Conservation (phyloP, 257 asterid genomes). For the Buddleja alternifolia region DNA sequence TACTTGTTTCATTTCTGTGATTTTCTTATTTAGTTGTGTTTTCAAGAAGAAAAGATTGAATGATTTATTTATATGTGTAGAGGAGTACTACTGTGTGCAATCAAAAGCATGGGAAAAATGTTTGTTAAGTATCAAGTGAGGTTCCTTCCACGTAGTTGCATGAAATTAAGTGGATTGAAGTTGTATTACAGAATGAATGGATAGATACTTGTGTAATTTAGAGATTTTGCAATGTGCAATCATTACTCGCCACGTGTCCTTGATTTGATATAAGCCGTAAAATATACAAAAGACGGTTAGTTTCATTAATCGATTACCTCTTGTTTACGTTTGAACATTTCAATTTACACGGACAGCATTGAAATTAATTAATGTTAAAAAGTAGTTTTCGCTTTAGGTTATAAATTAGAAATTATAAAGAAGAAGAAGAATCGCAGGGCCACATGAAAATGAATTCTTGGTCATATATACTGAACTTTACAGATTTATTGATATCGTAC, state of each 20-base stretch:
- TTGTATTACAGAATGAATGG: conserved; percentile 8
- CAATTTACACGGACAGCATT: too few relatives aligned
- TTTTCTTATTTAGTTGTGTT: too few relatives aligned
- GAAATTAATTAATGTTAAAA: too few relatives aligned
- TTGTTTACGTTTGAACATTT: background rate
- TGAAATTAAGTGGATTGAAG: conserved; percentile 32
- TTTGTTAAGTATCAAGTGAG: background rate
- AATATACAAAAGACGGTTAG: too few relatives aligned
- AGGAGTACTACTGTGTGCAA: background rate
- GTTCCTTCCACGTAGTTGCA: conserved; percentile 31
- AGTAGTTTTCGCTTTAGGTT: too few relatives aligned
- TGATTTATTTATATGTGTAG: background rate
- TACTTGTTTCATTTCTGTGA: background rate
- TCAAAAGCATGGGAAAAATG: background rate
- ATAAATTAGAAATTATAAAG: too few relatives aligned
- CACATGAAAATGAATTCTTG: too few relatives aligned
- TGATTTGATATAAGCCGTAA: background rate
- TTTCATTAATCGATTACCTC: background rate
- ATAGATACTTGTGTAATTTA: background rate
- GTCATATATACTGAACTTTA: too few relatives aligned
- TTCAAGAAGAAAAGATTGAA: background rate
- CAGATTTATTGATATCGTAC: too few relatives aligned
- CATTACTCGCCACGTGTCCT: background rate
- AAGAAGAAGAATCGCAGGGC: too few relatives aligned
- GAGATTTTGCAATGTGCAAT: background rate